These are phyloP conservation scores for Helicocarpus griseus DNA, from an alignment of 2,329 filamentous ascomycete species.

Conservation along the genomic window DNA sequence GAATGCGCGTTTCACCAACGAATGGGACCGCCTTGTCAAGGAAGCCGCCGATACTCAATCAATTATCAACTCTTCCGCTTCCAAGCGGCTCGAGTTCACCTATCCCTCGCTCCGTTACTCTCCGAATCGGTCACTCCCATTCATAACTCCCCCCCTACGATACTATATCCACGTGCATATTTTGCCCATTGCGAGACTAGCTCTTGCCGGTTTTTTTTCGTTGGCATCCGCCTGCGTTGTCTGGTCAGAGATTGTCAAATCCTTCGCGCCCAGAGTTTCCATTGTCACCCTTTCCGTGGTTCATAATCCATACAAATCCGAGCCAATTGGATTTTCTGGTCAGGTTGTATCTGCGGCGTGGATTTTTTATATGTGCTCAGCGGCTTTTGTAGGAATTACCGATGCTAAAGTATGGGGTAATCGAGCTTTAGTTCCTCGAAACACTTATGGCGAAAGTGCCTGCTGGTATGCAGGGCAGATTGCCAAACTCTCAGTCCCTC, in stretches of 20 bases:
- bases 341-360: slow-evolving; percentile 77
- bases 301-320: slow-evolving; percentile 60
- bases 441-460: slow-evolving; percentile 85
- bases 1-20: slow-evolving; percentile 68
- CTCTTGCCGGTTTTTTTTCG: slow-evolving; percentile 57
- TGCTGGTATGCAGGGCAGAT: slow-evolving; percentile 95
- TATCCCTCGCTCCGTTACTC: slow-evolving; percentile 47
- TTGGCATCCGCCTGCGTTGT: slow-evolving; percentile 73
- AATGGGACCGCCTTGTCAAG: slow-evolving; percentile 73
- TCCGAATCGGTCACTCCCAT: not conserved
- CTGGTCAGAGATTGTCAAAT: slow-evolving; percentile 88
- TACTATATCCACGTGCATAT: slow-evolving; percentile 68
- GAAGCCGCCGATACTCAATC: slow-evolving; percentile 66
- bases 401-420: slow-evolving; percentile 98
- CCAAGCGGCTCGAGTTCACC: slow-evolving; percentile 69
- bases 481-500: slow-evolving; percentile 80
- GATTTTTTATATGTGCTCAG: slow-evolving; percentile 94
- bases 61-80: slow-evolving; percentile 73
- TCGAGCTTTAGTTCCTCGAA: slow-evolving; percentile 75
- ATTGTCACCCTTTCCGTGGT: slow-evolving; percentile 47
- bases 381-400: slow-evolving; percentile 75
- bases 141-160: slow-evolving; percentile 68
- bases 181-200: slow-evolving; percentile 57
- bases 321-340: slow-evolving; percentile 73
- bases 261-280: slow-evolving; percentile 66